Base-by-base conservation (phyloP, 306 rosid species). In the Chamaecrista fasciculata region DNA sequence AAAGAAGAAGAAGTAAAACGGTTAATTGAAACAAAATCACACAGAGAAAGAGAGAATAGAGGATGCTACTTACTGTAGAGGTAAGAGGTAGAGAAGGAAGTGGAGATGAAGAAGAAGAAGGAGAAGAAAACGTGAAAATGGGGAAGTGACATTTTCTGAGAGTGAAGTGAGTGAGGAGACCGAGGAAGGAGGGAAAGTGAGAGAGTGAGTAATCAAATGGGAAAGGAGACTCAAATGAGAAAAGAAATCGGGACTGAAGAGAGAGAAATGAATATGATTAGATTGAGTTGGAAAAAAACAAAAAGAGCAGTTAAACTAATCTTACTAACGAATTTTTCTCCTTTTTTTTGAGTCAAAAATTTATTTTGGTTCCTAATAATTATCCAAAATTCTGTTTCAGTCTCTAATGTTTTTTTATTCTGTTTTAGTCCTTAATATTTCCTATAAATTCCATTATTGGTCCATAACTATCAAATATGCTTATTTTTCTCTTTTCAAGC, bases 51-150 rank as follows among this genome's bases (percentile, higher is more conserved):
- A 2, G 24, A 10, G 36, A 36, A 21, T 2, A 11, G 26, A 34
- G 47, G n/a, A n/a, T n/a, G n/a, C n/a, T n/a, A n/a, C 63, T 76
- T 76, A 87, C 93, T 81, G 78, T 70, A 82, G 11, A 87, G 79
- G 15, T 74, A 79, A n/a, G 85, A 42, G 1, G 69, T 5, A 19
- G 87, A 39, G 33, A 63, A 46, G 33, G 80, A 39, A 51, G 65
- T 2, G 72, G 47, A 33, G 24, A 19, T 2, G 36, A 52, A 1
- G 61, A 40, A 0, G 40, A 11, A 7, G 71, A 43, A 16, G 50
- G 55, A 14, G 47, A 60, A 15, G 34, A 76, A 4, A 39, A 51
- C n/a, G n/a, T n/a, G 6, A 43, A 57, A 7, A 47, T 15, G 25
- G 33, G 28, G 3, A 50, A 74, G 64, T 20, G 74, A 47, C 80